phyloP scores from a whole-genome alignment of 2,329 filamentous ascomycete species.

The Cytospora schulzeri region DNA sequence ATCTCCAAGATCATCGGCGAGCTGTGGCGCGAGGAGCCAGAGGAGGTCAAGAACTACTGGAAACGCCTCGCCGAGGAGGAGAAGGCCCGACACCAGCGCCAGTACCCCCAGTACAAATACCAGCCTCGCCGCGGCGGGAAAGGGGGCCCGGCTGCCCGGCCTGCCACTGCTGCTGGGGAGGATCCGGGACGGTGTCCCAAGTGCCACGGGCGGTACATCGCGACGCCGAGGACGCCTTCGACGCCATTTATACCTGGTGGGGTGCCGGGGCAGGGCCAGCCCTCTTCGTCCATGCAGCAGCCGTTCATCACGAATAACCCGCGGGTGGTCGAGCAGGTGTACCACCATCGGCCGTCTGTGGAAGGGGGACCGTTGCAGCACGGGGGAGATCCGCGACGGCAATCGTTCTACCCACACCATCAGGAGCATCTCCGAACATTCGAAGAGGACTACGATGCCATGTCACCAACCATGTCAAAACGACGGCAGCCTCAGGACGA shows the following conservation, averaged over 20 bases:
- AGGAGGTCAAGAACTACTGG: constrained; percentile 81
- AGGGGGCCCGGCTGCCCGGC: constrained; percentile 31
- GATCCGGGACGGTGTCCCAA: constrained; percentile 65
- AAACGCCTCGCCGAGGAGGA: constrained; percentile 90
- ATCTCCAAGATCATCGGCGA: constrained; percentile 97
- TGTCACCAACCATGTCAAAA: constrained; percentile 16
- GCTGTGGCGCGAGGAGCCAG: constrained; percentile 80
- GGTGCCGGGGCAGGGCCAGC: constrained; percentile 6
- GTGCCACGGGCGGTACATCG: constrained; percentile 70
- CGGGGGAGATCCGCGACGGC: constrained; percentile 35
- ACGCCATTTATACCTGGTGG: constrained; percentile 43
- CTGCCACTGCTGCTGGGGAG: constrained; percentile 44
- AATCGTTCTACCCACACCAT: constrained; percentile 19
- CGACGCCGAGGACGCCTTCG: constrained; percentile 61
- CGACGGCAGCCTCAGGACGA: constrained; percentile 21
- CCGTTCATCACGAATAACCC: constrained; percentile 33
- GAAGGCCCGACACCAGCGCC: constrained; percentile 82
- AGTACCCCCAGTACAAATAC: constrained; percentile 93
- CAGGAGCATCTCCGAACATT: constrained; percentile 22
- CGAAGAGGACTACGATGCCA: constrained; percentile 23
- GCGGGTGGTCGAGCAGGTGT: constrained; percentile 35
- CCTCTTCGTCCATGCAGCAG: constrained; percentile 28
- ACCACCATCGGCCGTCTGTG: constrained; percentile 35
- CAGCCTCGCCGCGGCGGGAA: constrained; percentile 73
- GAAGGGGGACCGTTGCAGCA: constrained; percentile 25